A percentile compares a stretch with the other conserved stretches of the same genome.
Evolutionary conservation across 1,139 yeast species (phyloP).

Genomic region (Arxiozyma bovina): DNA sequence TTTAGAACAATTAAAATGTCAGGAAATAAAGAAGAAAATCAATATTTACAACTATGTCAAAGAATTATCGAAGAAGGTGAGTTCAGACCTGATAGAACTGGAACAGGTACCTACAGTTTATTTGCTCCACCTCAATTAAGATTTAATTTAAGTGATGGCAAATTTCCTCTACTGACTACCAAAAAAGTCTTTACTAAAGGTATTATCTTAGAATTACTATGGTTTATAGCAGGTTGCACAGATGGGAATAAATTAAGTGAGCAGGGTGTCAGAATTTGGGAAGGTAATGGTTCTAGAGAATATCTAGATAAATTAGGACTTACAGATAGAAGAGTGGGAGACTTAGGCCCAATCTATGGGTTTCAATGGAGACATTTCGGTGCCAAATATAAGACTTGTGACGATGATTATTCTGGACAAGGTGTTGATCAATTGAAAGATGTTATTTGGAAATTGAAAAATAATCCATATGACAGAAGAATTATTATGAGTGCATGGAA

Average conservation of each 20-base stretch:
- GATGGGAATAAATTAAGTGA: conserved; percentile 73
- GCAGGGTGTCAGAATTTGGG: conserved; percentile 92
- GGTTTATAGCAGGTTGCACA: conserved; percentile 90
- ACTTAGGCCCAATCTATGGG: conserved; percentile 95
- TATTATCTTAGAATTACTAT: conserved; percentile 76
- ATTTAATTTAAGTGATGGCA: conserved; percentile 61
- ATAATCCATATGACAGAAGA: conserved; percentile 88
- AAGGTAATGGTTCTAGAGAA: conserved; percentile 96
- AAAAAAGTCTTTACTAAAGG: conserved; percentile 87
- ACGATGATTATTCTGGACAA: conserved; percentile 74
- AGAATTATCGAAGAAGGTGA: conserved; percentile 79
- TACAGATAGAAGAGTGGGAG: conserved; percentile 77
- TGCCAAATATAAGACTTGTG: conserved; percentile 78
- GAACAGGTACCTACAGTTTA: conserved; percentile 84
- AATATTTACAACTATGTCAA: conserved; percentile 73
- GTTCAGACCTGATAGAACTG: conserved; percentile 88
- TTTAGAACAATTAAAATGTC: background rate
- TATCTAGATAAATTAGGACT: conserved; percentile 79
- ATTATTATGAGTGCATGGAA: conserved; percentile 97
- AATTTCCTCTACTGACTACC: conserved; percentile 84
- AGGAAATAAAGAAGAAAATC: conserved; percentile 54
- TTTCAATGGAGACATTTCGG: conserved; percentile 99
- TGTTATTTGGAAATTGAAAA: conserved; percentile 68
- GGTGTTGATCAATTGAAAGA: conserved; percentile 87
- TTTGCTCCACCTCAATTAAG: conserved; percentile 96